Evolutionary conservation across 1,284 basidiomycete species (phyloP), one percentile per base, ranked within the genome.

Genomic region (Tilletia walkeri): DNA sequence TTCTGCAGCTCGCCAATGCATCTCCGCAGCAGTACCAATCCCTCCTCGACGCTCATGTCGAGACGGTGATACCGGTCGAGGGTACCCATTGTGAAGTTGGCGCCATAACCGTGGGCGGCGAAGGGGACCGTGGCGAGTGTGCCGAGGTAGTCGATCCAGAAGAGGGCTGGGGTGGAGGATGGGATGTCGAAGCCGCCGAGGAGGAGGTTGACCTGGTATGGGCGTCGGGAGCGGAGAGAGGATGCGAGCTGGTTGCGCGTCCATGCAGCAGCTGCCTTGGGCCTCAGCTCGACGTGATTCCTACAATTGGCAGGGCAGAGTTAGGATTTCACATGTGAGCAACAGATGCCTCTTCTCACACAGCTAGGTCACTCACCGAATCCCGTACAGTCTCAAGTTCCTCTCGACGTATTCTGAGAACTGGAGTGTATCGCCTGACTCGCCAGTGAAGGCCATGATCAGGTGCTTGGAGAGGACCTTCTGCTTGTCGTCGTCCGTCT

Each of bases 321-420:
- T 20, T 3, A 65, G n/a, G 47, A 67, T 30, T 30, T 30, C 24
- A 30, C 24, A 30, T 30, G 24, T 30, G 24, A 30, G 34, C 38
- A 10, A 65, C 30, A 14, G 18, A 12, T 49, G 3, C 20, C 20
- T 67, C 20, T 14, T 48, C 47, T 48, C 12, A 48, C 47, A 48
- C 10, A 48, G 47, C 47, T 30, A n/a, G 49, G 30, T n/a, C n/a
- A 84, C 86, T 70, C 73, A 92, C 85, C 95, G 90, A 82, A 99
- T 99, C 80, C 96, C 93, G 86, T 96, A 95, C 67, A 99, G 87
- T 66, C 94, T 90, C 79, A 98, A 89, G 86, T 98, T 99, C 75
- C 95, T 90, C 84, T 98, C 94, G 75, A 98, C 88, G 80, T 89
- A 99, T 85, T 99, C 95, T 4, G 95, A 92, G 82, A 99, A 98